phyloP scores from a whole-genome alignment of 2,329 filamentous ascomycete species.

The Calonectria hongkongensis region DNA sequence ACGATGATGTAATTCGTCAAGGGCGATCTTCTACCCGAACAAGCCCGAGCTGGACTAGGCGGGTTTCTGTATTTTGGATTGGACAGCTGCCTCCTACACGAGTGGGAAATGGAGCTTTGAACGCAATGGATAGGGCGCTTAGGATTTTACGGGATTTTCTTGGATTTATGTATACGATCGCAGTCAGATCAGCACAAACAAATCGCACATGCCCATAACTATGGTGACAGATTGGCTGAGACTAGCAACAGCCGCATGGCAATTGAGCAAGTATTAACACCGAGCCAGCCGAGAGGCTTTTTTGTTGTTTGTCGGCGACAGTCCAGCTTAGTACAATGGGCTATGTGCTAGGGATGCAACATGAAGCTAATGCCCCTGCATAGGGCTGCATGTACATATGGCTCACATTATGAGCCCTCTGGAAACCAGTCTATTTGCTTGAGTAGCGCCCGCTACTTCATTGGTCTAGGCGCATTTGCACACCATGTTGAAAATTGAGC shows the following conservation, averaged over 20 bases:
- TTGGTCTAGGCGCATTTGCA: neutral
- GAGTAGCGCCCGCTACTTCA: neutral
- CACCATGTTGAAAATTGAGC: neutral
- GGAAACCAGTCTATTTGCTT: neutral
- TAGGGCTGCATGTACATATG: slow-evolving; percentile 5
- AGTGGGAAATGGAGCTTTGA: slow-evolving; percentile 4
- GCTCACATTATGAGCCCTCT: too few species aligned
- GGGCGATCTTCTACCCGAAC: slow-evolving; percentile 5
- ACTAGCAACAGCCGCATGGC: neutral
- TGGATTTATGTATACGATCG: slow-evolving; percentile 16
- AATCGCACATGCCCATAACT: neutral
- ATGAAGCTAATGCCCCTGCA: slow-evolving; percentile 23
- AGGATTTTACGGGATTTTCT: neutral
- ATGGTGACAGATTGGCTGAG: neutral
- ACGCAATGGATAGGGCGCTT: neutral
- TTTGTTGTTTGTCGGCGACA: neutral
- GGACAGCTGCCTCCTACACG: slow-evolving; percentile 4
- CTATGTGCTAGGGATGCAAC: neutral
- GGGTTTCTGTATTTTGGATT: slow-evolving; percentile 12
- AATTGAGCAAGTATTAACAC: neutral
- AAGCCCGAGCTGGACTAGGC: slow-evolving; percentile 22
- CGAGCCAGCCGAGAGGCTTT: slow-evolving; percentile 1
- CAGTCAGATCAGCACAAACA: slow-evolving; percentile 7
- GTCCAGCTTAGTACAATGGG: neutral
- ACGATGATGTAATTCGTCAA: slow-evolving; percentile 51